phyloP scores from a whole-genome alignment of 2,329 filamentous ascomycete genomes.

The Colletotrichum higginsianum region DNA sequence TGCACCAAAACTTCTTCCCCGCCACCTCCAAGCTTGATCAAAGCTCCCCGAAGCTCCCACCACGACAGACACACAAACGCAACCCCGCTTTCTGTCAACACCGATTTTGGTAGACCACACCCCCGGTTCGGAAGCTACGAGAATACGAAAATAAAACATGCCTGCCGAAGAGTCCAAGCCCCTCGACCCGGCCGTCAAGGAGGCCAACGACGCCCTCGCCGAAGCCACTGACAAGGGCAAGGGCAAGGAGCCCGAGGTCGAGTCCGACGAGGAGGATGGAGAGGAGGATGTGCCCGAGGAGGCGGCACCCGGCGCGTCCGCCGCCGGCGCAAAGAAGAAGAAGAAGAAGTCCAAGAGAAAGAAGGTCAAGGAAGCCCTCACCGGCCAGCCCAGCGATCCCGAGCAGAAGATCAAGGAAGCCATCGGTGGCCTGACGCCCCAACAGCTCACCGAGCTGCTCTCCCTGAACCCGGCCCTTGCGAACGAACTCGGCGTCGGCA shows the following conservation, averaged over 20 bases:
- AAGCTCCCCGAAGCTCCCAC: constrained; percentile 38
- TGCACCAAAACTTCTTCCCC: constrained; percentile 41
- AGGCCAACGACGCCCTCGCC: constrained; percentile 59
- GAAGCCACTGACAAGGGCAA: constrained; percentile 55
- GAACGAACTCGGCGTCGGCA: constrained; percentile 64
- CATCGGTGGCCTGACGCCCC: constrained; percentile 66
- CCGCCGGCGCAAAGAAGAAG: constrained; percentile 63
- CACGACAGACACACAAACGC: constrained; percentile 25
- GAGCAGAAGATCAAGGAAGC: constrained; percentile 64
- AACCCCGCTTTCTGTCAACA: neutral
- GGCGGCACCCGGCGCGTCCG: constrained; percentile 54
- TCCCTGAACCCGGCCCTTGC: constrained; percentile 81
- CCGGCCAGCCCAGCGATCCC: constrained; percentile 53
- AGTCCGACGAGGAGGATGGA: constrained; percentile 65
- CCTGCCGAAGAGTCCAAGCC: constrained; percentile 75
- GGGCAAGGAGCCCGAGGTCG: constrained; percentile 61
- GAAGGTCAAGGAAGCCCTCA: constrained; percentile 67
- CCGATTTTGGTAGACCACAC: neutral
- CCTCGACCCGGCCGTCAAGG: constrained; percentile 67
- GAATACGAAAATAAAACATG: constrained; percentile 49
- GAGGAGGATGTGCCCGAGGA: constrained; percentile 57
- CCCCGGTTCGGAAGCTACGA: neutral
- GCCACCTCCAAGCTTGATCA: constrained; percentile 39
- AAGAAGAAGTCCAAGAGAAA: constrained; percentile 78
- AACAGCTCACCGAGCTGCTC: constrained; percentile 77